Evolutionary conservation across 495 filamentous ascomycete species (phyloP), one percentile per base, ranked within the genome.

Genomic region (Xanthoparmelia taractica): DNA sequence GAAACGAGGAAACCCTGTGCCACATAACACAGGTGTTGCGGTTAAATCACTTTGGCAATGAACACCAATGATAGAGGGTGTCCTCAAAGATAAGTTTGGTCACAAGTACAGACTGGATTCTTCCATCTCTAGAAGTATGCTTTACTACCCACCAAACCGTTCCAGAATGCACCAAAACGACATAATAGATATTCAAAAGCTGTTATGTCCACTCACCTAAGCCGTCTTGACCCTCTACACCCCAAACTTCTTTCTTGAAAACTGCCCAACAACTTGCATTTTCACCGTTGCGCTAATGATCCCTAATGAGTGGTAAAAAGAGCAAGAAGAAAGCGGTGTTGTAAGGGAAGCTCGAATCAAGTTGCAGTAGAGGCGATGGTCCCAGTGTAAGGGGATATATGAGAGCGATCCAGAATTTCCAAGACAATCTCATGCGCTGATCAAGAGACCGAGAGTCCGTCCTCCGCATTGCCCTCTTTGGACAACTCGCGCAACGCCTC

Each of bases 401-500:
- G n/a, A n/a, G n/a, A n/a, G n/a, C n/a, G n/a, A n/a, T n/a, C n/a
- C n/a, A n/a, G n/a, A 36, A 36, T 5, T 36, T 36, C 34, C 34
- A 36, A 36, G 5, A 4, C 34, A 36, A 36, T 10, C 34, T 36
- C 34, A 36, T 36, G 10, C 34, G 10, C 4, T 10, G 34, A 36
- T 40, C 38, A 40, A 15, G 38, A 8, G 13, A 15, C 38, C 38
- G 38, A 12, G 13, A 15, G 8, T 40, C 38, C 12, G 2, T 40
- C 13, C n/a, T 47, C 43, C 2, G 12, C n/a, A 48, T 0, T 25
- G 8, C 45, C 23, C 10, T 25, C 45, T 12, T 25, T 48, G 7
- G 45, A 11, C 45, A 25, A 4, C 10, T 27, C 45, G 2, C 23
- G 23, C 45, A 58, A 18, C 20, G 57, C 71, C 66, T 74, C 61